Percentiles rank a stretch among this genome's conserved stretches.
Evolutionary conservation across 352 stramenopile species (phyloP).

Genomic region (Phytophthora kernoviae): DNA sequence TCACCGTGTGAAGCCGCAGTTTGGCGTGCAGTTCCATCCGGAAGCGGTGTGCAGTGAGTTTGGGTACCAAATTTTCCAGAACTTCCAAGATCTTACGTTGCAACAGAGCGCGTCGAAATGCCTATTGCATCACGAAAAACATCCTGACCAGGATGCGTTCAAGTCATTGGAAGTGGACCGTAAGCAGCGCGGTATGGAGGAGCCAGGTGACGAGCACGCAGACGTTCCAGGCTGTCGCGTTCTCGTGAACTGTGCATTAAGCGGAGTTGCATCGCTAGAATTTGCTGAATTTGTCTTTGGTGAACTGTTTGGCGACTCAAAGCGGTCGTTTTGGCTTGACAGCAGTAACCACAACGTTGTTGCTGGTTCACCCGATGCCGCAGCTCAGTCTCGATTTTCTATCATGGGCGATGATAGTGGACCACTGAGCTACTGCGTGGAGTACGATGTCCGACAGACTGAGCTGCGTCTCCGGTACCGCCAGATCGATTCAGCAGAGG

Average conservation of each 20-base stretch:
- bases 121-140: conserved; percentile 50
- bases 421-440: conserved; percentile 62
- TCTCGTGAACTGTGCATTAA: conserved; percentile 41
- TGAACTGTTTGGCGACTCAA: conserved; percentile 48
- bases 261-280: conserved; percentile 50
- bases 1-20: conserved; percentile 88
- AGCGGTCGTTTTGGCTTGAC: conserved; percentile 79
- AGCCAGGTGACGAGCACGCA: background rate
- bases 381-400: conserved; percentile 53
- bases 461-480: conserved; percentile 44
- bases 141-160: conserved; percentile 14
- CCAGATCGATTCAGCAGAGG: conserved; percentile 10
- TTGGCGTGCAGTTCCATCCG: conserved; percentile 97
- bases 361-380: conserved; percentile 13
- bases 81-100: conserved; percentile 85
- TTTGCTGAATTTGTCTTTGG: conserved; percentile 70
- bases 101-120: conserved; percentile 44
- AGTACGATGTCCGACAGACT: conserved; percentile 66
- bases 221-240: conserved; percentile 25
- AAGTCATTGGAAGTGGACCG: background rate
- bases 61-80: conserved; percentile 88
- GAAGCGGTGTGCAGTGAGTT: conserved; percentile 93
- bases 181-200: conserved; percentile 1
- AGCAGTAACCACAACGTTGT: conserved; percentile 71
- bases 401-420: conserved; percentile 77